Base-by-base conservation (phyloP, 768 basidiomycete genomes). In the Serendipita sp. region DNA sequence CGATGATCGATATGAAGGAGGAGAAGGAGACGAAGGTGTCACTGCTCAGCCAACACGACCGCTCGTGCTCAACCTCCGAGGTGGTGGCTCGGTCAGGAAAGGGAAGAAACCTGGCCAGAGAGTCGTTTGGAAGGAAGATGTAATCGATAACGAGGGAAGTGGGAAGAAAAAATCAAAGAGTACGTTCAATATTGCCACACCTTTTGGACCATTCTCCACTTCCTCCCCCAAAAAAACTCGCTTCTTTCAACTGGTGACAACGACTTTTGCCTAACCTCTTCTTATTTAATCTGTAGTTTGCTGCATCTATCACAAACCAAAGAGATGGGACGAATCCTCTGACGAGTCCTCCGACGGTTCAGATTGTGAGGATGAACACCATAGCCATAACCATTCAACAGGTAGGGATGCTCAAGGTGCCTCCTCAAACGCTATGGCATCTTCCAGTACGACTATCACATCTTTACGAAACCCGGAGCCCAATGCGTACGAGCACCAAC, bases 111-210 rank as follows among this genome's bases (percentile, higher is more conserved):
- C 24, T 0, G 56, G 75, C 35, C 83, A 80, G 45, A 77, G 80
- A 30, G 94, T 97, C 0, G 84, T 81, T 0, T 96, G 94, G 94
- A 80, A 75, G 24, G 87, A 91, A 16, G 86, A 84, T 64, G 88
- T 90, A 2, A 80, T 95, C 2, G 94, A 97, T 72, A 96, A 97
- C 70, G 94, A 97, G 70, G 85, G 86, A 0, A 81, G 85, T 66
- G 91, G 90, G 4, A 85, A 81, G 79, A 95, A 96, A 75, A 90
- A 88, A 68, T 92, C 91, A 34, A 97, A 97, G 76, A 92, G 94
- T 95, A 68, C 67, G 88, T 81, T 45, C 34, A 46, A 24, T 18
- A 15, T 24, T 4, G 28, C 18, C 8, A 13, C n/a, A 24, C 65
- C 18, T 24, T 24, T 24, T 24, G 24, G 24, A 24, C 24, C 24